These are phyloP conservation scores for Carex arenaria DNA, from an alignment of 202 grass and related monocot species.

Conservation along the genomic window DNA sequence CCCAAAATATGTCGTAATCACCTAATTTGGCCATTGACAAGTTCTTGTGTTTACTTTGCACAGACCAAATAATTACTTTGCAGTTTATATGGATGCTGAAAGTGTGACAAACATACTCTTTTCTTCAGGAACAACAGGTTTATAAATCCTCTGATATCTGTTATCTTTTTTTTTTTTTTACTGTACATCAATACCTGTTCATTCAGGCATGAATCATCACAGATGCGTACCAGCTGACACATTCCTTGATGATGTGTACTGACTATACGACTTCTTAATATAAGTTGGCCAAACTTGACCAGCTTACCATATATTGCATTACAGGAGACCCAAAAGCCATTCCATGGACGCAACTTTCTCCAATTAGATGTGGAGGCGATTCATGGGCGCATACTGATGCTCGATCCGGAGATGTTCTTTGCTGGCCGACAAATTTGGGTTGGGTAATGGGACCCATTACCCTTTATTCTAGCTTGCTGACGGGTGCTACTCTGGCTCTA, in stretches of 20 bases:
- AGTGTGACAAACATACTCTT: constrained; percentile 79
- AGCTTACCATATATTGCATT: constrained; percentile 10
- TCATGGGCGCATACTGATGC: constrained; percentile 80
- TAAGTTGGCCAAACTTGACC: constrained; percentile 19
- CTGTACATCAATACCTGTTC: background rate
- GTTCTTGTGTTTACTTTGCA: constrained; percentile 23
- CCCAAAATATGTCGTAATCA: constrained; percentile 6
- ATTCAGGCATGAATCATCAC: background rate
- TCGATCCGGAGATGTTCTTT: constrained; percentile 51
- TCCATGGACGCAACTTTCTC: constrained; percentile 84
- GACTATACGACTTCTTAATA: background rate
- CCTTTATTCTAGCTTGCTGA: constrained; percentile 63
- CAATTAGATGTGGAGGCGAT: constrained; percentile 69
- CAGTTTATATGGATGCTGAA: constrained; percentile 63
- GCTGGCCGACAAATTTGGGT: constrained; percentile 92
- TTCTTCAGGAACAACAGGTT: constrained; percentile 98
- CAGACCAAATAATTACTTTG: constrained; percentile 50
- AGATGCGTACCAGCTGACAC: background rate
- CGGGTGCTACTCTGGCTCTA: constrained; percentile 66
- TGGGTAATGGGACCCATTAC: constrained; percentile 94
- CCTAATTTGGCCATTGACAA: constrained; percentile 24
- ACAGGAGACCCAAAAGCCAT: constrained; percentile 95
- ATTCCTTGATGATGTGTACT: background rate
- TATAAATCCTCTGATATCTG: background rate
- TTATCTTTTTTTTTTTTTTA: background rate